phyloP scores from a whole-genome alignment of 768 basidiomycete genomes.

The Obba rivulosa region DNA sequence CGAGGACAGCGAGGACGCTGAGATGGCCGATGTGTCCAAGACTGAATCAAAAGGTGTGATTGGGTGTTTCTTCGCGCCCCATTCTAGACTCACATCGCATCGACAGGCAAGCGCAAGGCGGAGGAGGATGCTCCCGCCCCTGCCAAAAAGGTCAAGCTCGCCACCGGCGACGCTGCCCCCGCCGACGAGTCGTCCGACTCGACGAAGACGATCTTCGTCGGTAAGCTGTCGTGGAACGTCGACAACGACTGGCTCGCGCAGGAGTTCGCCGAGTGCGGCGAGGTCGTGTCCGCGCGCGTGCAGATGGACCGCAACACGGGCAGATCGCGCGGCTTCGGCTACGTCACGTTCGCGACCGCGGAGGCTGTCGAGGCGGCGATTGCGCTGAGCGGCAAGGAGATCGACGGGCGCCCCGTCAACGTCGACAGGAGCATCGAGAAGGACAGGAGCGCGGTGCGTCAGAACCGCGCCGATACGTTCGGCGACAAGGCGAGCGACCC shows the following conservation, averaged over 20 bases:
- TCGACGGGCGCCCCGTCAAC: slow-evolving; percentile 87
- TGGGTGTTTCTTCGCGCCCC: not conserved
- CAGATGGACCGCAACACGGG: slow-evolving; percentile 79
- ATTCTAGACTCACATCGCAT: slow-evolving; percentile 3
- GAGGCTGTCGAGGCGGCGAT: slow-evolving; percentile 80
- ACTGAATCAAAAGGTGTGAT: slow-evolving; percentile 34
- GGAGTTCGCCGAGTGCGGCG: slow-evolving; percentile 87
- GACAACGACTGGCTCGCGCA: slow-evolving; percentile 92
- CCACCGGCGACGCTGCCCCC: slow-evolving; percentile 42
- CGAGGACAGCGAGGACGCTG: slow-evolving; percentile 49
- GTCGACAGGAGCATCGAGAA: slow-evolving; percentile 73
- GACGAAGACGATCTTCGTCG: slow-evolving; percentile 80
- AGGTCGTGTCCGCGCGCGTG: slow-evolving; percentile 86
- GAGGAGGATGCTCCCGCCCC: slow-evolving; percentile 52
- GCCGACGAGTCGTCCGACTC: slow-evolving; percentile 36
- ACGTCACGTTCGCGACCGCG: slow-evolving; percentile 68
- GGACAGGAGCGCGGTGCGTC: slow-evolving; percentile 48
- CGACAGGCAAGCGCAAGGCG: slow-evolving; percentile 76
- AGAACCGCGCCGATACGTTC: slow-evolving; percentile 73
- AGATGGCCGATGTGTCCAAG: slow-evolving; percentile 46
- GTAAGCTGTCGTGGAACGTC: slow-evolving; percentile 91
- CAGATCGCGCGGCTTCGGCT: slow-evolving; percentile 80
- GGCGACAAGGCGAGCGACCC: slow-evolving; percentile 66
- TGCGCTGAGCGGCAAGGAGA: slow-evolving; percentile 75
- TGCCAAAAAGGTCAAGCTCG: slow-evolving; percentile 80